A percentile compares a stretch with the other conserved stretches of the same genome.
Conservation (phyloP, 345 rosid species). For the Arabis hirsuta region DNA sequence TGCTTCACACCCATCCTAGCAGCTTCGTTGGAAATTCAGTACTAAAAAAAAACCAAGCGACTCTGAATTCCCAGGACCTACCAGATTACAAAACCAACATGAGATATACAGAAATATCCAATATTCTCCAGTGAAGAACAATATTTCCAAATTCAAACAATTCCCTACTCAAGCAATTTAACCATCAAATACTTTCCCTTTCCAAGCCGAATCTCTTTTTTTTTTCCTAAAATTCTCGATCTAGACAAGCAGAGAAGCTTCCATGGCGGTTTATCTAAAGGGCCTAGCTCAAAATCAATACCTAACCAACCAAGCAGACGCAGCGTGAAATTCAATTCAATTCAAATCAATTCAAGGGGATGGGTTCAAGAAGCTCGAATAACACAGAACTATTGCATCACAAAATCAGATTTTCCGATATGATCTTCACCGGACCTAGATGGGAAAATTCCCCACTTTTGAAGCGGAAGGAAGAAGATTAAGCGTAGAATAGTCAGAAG, state of each 20-base stretch:
- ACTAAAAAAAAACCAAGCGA: not conserved
- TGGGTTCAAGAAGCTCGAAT: not conserved
- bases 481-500: slow-evolving; percentile 1
- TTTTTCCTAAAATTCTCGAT: slow-evolving; percentile 1
- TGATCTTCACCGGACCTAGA: slow-evolving; percentile 31
- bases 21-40: slow-evolving; percentile 20
- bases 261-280: slow-evolving; percentile 9
- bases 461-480: not conserved
- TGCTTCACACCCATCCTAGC: slow-evolving; percentile 77
- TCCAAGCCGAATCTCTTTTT: not conserved
- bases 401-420: slow-evolving; percentile 11
- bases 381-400: not conserved
- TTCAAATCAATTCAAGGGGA: slow-evolving; percentile 5
- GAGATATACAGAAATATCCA: not conserved
- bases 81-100: slow-evolving; percentile 7
- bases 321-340: not conserved
- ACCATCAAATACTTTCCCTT: not conserved
- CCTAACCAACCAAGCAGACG: slow-evolving; percentile 11
- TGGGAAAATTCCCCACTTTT: not conserved
- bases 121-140: not conserved
- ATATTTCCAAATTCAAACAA: slow-evolving; percentile 15
- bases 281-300: slow-evolving; percentile 27
- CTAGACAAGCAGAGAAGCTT: slow-evolving; percentile 29
- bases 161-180: not conserved
- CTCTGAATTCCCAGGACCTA: not conserved